phyloP scores from a whole-genome alignment of 306 rosid genomes.

The Astragalus glycyphyllos region DNA sequence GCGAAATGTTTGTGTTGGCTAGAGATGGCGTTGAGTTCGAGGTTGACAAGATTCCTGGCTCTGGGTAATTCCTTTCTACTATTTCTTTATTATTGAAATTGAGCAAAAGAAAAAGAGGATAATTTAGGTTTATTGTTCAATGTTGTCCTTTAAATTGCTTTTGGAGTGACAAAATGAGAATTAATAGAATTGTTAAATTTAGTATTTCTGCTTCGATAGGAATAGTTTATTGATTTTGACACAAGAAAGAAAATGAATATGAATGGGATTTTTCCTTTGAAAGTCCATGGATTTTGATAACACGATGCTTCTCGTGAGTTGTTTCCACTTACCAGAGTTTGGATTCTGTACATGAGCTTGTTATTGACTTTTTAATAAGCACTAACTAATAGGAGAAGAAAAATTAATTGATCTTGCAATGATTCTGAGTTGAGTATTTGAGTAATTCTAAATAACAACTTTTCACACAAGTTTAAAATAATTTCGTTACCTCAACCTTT shows the following conservation, averaged over 20 bases:
- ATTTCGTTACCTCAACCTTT: not conserved
- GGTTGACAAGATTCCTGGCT: conserved; percentile 89
- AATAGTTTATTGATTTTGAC: not conserved
- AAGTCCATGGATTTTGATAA: not conserved
- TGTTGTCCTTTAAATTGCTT: not conserved
- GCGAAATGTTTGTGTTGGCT: conserved; percentile 88
- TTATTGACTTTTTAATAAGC: not conserved
- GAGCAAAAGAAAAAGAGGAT: not conserved
- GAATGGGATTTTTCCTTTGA: not conserved
- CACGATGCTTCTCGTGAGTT: not conserved
- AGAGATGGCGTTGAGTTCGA: conserved; percentile 97
- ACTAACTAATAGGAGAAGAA: not conserved
- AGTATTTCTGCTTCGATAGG: not conserved
- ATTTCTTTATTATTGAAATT: not conserved
- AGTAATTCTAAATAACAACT: not conserved
- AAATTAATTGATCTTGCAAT: not conserved
- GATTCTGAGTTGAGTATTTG: not conserved
- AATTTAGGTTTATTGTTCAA: not conserved
- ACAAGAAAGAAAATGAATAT: not conserved
- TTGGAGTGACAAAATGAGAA: too few species aligned
- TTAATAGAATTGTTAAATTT: not conserved
- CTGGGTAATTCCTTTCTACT: conserved; percentile 45
- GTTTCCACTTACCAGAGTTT: not conserved
- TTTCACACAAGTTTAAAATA: not conserved
- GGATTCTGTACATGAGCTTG: not conserved